These are phyloP conservation scores for Suillus tomentosus DNA, from an alignment of 768 basidiomycete species.

Conservation along the genomic window DNA sequence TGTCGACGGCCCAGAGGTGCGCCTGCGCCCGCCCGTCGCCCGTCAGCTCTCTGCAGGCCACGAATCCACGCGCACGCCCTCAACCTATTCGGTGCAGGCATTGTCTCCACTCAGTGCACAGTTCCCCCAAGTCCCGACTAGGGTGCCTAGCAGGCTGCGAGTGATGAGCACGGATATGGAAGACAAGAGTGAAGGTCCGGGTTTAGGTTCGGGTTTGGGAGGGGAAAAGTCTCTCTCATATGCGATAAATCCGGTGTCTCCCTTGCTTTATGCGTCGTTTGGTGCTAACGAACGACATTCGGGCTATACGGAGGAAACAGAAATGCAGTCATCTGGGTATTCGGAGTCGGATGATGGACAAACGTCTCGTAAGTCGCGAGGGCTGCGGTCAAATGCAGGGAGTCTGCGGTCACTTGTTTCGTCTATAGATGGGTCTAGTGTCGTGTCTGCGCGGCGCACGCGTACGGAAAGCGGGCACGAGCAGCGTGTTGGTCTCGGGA, in stretches of 20 bases:
- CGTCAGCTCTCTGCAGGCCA: constrained; percentile 26
- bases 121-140: constrained; percentile 34
- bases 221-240: constrained; percentile 8
- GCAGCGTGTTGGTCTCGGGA: constrained; percentile 4
- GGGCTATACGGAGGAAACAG: constrained; percentile 20
- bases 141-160: constrained; percentile 32
- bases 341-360: constrained; percentile 33
- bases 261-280: constrained; percentile 44
- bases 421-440: constrained; percentile 19
- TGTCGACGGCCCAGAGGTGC: constrained; percentile 16
- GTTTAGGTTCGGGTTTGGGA: constrained; percentile 13
- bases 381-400: constrained; percentile 14
- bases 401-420: constrained; percentile 18
- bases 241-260: constrained; percentile 28
- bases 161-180: constrained; percentile 25
- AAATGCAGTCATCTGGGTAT: constrained; percentile 21
- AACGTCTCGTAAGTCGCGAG: constrained; percentile 16
- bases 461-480: constrained; percentile 19
- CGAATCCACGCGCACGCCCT: constrained; percentile 13
- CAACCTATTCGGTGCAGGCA: constrained; percentile 18
- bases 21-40: constrained; percentile 22
- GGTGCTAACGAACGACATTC: constrained; percentile 37
- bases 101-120: constrained; percentile 29
- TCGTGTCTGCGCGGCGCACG: constrained; percentile 21
- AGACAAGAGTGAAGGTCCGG: background rate